phyloP scores from a whole-genome alignment of 2,329 filamentous ascomycete genomes.

The Aspergillus sp. region DNA sequence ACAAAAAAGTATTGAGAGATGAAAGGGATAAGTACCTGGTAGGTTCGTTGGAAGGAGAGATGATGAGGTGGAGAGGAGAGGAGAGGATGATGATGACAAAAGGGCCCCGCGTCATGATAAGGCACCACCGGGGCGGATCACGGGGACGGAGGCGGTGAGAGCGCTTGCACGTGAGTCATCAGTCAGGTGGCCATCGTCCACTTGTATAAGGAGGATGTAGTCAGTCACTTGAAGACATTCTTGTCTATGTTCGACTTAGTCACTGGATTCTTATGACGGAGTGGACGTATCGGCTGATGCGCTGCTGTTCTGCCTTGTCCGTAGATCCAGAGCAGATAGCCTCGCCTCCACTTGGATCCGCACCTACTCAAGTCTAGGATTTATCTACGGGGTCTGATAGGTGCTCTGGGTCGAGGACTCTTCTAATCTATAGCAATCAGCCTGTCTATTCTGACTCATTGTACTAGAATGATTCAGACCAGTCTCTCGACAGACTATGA shows the following conservation, averaged over 20 bases:
- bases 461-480: no score
- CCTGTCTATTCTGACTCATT: no score
- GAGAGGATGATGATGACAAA: constrained; percentile 15
- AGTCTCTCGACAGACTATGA: no score
- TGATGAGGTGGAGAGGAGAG: constrained; percentile 23
- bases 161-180: constrained; percentile 20
- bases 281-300: background rate
- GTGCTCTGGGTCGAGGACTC: no score
- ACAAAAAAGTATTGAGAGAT: constrained; percentile 17
- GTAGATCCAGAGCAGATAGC: background rate
- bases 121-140: constrained; percentile 16
- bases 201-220: constrained; percentile 10
- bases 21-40: constrained; percentile 13
- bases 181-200: background rate
- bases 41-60: constrained; percentile 18
- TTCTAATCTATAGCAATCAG: no score
- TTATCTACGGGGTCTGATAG: no score
- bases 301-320: background rate
- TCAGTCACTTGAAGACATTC: constrained; percentile 2
- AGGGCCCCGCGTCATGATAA: constrained; percentile 29
- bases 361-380: no score
- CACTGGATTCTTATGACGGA: no score
- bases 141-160: constrained; percentile 26
- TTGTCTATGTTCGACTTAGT: no score
- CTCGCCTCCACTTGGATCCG: background rate